Conservation (phyloP, 164 flowering plant genomes). For the Platanus orientalis region DNA sequence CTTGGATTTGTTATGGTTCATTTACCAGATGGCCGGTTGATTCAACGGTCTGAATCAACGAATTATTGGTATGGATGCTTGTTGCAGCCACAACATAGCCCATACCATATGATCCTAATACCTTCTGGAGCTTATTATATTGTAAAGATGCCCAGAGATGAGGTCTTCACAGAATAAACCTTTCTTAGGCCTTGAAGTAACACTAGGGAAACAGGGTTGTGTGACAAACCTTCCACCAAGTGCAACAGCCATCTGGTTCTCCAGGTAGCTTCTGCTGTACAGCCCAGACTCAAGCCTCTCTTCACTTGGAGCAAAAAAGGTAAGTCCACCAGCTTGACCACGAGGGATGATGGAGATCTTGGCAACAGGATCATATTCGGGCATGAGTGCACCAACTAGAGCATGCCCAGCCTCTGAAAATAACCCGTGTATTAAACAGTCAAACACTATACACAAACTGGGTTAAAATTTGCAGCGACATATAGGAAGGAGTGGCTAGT, state of each 20-base stretch:
- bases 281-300: slow-evolving; percentile 95
- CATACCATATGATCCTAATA: too few species aligned
- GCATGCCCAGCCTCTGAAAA: slow-evolving; percentile 98
- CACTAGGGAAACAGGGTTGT: neutral
- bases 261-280: slow-evolving; percentile 94
- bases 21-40: too few species aligned
- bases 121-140: too few species aligned
- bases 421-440: neutral
- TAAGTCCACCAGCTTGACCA: slow-evolving; percentile 98
- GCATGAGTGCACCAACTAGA: slow-evolving; percentile 93
- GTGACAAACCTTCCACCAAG: slow-evolving; percentile 88
- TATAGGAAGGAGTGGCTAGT: neutral
- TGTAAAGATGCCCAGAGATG: too few species aligned
- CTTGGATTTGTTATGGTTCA: too few species aligned
- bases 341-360: slow-evolving; percentile 97
- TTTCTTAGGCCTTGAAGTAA: too few species aligned
- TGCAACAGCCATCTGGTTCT: slow-evolving; percentile 99
- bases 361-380: slow-evolving; percentile 95
- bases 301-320: slow-evolving; percentile 95
- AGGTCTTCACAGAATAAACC: too few species aligned
- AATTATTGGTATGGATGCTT: too few species aligned
- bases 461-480: too few species aligned
- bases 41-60: too few species aligned
- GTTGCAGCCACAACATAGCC: too few species aligned
- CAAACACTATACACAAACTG: neutral